Conservation (phyloP, 1,284 basidiomycete genomes). For the Schizophyllum amplum region DNA sequence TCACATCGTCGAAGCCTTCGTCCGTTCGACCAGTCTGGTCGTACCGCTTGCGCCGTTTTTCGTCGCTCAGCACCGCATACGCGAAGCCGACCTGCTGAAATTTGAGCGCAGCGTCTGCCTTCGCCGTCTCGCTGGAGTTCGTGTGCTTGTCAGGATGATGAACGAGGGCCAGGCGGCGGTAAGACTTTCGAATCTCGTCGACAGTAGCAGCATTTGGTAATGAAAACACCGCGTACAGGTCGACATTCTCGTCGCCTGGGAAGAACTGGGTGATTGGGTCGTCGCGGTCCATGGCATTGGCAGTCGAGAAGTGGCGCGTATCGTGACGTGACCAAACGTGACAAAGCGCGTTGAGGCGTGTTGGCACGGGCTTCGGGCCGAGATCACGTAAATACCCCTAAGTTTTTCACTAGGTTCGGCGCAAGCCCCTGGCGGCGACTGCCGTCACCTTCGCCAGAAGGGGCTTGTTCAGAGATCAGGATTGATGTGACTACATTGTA, state of each 20-base stretch:
- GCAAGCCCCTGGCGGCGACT: too few species aligned
- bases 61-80: slow-evolving; percentile 80
- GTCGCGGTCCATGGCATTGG: slow-evolving; percentile 47
- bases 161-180: slow-evolving; percentile 74
- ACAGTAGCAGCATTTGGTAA: slow-evolving; percentile 43
- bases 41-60: slow-evolving; percentile 66
- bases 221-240: slow-evolving; percentile 70
- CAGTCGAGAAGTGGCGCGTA: not conserved
- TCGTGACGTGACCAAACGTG: not conserved
- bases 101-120: slow-evolving; percentile 56
- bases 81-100: slow-evolving; percentile 92
- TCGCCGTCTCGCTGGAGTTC: slow-evolving; percentile 47
- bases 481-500: too few species aligned
- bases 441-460: too few species aligned
- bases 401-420: not conserved
- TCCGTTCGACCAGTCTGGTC: slow-evolving; percentile 80
- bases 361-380: not conserved
- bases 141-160: slow-evolving; percentile 89
- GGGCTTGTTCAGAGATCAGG: too few species aligned
- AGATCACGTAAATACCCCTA: not conserved
- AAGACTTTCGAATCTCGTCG: slow-evolving; percentile 76
- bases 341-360: not conserved
- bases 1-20: slow-evolving; percentile 64
- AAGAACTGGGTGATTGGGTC: slow-evolving; percentile 79
- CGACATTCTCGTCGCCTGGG: slow-evolving; percentile 55